phyloP scores from a whole-genome alignment of 345 rosid genomes.

The Lepidium didymum region DNA sequence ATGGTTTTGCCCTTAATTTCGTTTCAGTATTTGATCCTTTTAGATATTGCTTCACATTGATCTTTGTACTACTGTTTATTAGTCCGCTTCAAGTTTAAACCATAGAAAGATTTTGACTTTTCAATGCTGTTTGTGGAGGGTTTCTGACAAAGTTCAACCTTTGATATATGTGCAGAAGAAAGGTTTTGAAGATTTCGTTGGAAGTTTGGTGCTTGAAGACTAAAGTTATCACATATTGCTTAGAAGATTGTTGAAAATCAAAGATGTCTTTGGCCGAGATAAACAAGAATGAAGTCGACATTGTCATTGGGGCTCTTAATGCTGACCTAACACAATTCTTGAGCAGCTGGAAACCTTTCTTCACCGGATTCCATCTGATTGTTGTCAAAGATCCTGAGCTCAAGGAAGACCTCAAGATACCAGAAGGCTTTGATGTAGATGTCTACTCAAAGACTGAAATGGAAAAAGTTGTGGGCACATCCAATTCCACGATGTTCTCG shows the following conservation, averaged over 20 bases:
- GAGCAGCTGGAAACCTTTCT: conserved; percentile 66
- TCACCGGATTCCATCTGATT: conserved; percentile 71
- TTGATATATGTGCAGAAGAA: conserved; percentile 17
- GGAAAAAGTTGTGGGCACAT: conserved; percentile 50
- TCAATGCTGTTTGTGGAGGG: background rate
- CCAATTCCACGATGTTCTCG: conserved; percentile 53
- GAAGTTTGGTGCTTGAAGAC: background rate
- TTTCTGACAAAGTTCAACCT: background rate
- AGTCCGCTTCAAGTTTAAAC: background rate
- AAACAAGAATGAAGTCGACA: conserved; percentile 68
- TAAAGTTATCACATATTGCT: background rate
- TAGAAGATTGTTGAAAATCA: background rate
- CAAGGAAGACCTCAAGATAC: conserved; percentile 71
- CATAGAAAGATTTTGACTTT: background rate
- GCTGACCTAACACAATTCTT: conserved; percentile 65
- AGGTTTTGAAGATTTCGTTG: background rate
- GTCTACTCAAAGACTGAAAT: conserved; percentile 68
- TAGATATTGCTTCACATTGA: background rate
- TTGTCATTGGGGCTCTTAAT: conserved; percentile 84
- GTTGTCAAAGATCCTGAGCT: conserved; percentile 92
- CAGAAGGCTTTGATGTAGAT: conserved; percentile 68
- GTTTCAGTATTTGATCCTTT: background rate
- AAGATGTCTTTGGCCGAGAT: conserved; percentile 51
- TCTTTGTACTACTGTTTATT: background rate
- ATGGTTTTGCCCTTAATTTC: background rate